A percentile compares a stretch with the other conserved stretches of the same genome.
These are phyloP conservation scores for Trametes hirsuta DNA, from an alignment of 1,284 basidiomycete species.

Conservation along the genomic window DNA sequence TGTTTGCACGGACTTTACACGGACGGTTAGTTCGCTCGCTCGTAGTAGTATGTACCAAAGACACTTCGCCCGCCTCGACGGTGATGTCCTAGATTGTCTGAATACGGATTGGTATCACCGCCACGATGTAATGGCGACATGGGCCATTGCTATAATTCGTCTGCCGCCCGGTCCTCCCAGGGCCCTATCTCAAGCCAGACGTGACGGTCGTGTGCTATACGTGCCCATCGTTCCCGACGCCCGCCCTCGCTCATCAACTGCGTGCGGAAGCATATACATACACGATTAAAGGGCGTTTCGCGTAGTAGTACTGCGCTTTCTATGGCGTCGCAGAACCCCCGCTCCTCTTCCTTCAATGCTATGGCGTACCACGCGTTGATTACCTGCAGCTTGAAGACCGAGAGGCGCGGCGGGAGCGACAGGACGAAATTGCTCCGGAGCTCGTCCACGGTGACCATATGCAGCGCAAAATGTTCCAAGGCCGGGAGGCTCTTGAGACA, in stretches of 20 bases:
- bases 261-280: conserved; percentile 35
- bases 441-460: conserved; percentile 41
- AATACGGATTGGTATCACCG: not conserved
- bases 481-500: conserved; percentile 34
- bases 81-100: not conserved
- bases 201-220: conserved; percentile 28
- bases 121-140: not conserved
- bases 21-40: conserved; percentile 13
- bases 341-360: conserved; percentile 37
- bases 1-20: conserved; percentile 17
- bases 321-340: conserved; percentile 33
- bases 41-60: conserved; percentile 14
- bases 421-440: conserved; percentile 40
- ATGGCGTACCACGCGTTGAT: conserved; percentile 39
- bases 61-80: conserved; percentile 4
- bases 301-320: conserved; percentile 28
- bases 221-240: conserved; percentile 32
- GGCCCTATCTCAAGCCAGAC: conserved; percentile 28
- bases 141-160: conserved; percentile 2
- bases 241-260: conserved; percentile 32
- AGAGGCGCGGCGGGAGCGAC: conserved; percentile 34
- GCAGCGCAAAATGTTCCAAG: conserved; percentile 44
- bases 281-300: conserved; percentile 7
- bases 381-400: conserved; percentile 41
- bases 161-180: conserved; percentile 24